These are phyloP conservation scores for Helicosporidium sp. DNA, from an alignment of 139 green algal species.

Conservation along the genomic window DNA sequence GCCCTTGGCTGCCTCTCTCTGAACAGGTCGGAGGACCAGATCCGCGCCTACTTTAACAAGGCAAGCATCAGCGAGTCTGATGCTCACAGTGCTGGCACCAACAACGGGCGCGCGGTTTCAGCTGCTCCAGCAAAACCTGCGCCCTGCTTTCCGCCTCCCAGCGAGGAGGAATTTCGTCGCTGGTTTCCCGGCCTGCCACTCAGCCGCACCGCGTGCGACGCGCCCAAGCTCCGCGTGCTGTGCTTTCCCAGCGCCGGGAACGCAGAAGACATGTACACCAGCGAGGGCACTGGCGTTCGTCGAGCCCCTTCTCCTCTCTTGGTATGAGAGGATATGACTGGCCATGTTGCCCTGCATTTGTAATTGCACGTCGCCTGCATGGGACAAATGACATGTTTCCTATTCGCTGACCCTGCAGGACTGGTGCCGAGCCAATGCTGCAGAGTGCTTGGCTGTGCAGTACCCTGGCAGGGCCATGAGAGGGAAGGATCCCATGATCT, in stretches of 20 bases:
- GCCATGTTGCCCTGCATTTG: neutral
- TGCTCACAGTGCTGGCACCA: neutral
- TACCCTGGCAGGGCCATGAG: conserved; percentile 38
- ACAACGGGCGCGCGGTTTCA: neutral
- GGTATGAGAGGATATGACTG: conserved; percentile 5
- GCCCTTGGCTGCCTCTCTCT: neutral
- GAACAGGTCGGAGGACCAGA: conserved; percentile 19
- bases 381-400: neutral
- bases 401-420: conserved; percentile 17
- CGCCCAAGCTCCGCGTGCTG: conserved; percentile 32
- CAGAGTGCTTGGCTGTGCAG: conserved; percentile 52
- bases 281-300: conserved; percentile 47
- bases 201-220: conserved; percentile 13
- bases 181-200: conserved; percentile 37
- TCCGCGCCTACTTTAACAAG: conserved; percentile 13
- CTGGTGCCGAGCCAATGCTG: conserved; percentile 34
- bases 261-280: conserved; percentile 73
- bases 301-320: conserved; percentile 37
- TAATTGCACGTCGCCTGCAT: neutral
- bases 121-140: neutral
- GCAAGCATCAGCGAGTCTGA: neutral
- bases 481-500: conserved; percentile 22
- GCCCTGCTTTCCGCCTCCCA: conserved; percentile 3
- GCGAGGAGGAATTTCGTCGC: conserved; percentile 9
- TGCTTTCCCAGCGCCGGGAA: conserved; percentile 57